These are phyloP conservation scores for Trichophyton schoenleinii DNA, from an alignment of 2,329 filamentous ascomycete species.

Conservation along the genomic window DNA sequence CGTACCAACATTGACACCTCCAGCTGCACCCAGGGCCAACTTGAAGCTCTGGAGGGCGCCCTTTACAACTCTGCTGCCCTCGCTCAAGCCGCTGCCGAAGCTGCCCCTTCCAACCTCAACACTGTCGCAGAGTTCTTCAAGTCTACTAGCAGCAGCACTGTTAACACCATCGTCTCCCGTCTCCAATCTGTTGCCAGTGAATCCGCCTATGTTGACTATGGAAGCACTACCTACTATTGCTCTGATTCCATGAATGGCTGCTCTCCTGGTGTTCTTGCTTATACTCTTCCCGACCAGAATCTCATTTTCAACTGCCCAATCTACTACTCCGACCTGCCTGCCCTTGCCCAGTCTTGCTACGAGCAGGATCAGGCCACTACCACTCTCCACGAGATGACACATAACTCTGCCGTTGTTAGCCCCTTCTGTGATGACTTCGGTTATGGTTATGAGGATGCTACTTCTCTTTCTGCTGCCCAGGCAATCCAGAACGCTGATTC, in stretches of 20 bases:
- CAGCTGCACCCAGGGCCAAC: slow-evolving; percentile 42
- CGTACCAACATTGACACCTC: slow-evolving; percentile 24
- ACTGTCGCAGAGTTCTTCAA: slow-evolving; percentile 55
- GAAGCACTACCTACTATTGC: slow-evolving; percentile 46
- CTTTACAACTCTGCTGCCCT: slow-evolving; percentile 41
- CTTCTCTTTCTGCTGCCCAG: slow-evolving; percentile 34
- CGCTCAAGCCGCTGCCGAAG: slow-evolving; percentile 42
- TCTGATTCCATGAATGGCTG: slow-evolving; percentile 47
- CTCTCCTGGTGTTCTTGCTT: slow-evolving; percentile 43
- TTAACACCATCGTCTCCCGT: slow-evolving; percentile 38
- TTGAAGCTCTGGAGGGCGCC: slow-evolving; percentile 37
- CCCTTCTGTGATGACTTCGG: slow-evolving; percentile 49
- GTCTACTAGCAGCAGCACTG: slow-evolving; percentile 35
- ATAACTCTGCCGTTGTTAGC: slow-evolving; percentile 40
- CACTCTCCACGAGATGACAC: slow-evolving; percentile 53
- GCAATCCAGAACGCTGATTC: slow-evolving; percentile 54
- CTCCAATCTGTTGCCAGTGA: slow-evolving; percentile 45
- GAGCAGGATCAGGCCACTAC: slow-evolving; percentile 55
- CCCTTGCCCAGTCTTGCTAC: slow-evolving; percentile 43
- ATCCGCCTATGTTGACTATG: slow-evolving; percentile 40
- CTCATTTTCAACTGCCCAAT: slow-evolving; percentile 51
- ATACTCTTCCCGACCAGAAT: slow-evolving; percentile 44
- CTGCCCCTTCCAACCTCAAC: slow-evolving; percentile 26
- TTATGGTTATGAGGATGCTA: slow-evolving; percentile 44
- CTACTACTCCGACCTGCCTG: slow-evolving; percentile 41